A percentile compares a stretch with the other conserved stretches of the same genome.
These are phyloP conservation scores for Acanthamoeba healyi DNA, from an alignment of 208 protist genomes.

Conservation along the genomic window DNA sequence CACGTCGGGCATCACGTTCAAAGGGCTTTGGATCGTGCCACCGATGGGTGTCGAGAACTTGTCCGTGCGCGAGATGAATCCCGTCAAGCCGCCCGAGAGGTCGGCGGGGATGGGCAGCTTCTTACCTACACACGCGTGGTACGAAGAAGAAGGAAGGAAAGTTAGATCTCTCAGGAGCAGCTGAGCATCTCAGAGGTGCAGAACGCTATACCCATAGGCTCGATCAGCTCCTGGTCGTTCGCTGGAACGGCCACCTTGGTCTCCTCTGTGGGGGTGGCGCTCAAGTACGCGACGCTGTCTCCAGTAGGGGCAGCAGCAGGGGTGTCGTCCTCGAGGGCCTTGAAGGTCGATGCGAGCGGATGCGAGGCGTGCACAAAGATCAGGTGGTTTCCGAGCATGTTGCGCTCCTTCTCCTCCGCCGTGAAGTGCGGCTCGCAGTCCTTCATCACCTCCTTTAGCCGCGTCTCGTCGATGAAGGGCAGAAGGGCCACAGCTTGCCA, in stretches of 20 bases:
- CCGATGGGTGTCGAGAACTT: conserved; percentile 70
- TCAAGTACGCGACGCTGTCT: not conserved
- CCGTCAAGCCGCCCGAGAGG: not conserved
- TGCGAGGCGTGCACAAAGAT: conserved; percentile 60
- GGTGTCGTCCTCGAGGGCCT: not conserved
- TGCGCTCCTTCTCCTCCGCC: not conserved
- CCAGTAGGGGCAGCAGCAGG: not conserved
- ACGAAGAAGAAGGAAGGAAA: no score
- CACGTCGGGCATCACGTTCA: conserved; percentile 3
- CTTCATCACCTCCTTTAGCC: conserved; percentile 79
- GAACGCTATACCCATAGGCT: not conserved
- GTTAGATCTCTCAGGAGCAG: not conserved
- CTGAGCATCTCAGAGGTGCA: no score
- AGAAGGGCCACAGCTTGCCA: conserved; percentile 90
- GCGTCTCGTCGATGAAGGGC: conserved; percentile 93
- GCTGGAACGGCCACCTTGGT: not conserved
- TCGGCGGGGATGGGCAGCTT: not conserved
- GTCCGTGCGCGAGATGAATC: not conserved
- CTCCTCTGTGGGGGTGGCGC: not conserved
- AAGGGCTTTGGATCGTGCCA: not conserved
- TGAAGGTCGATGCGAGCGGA: conserved; percentile 10
- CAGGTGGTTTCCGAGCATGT: conserved; percentile 28
- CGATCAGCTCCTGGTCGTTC: not conserved
- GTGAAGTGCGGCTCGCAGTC: conserved; percentile 22
- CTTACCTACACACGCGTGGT: no score